Base-by-base conservation (phyloP, 2,329 filamentous ascomycete genomes). In the Cordyceps militaris region DNA sequence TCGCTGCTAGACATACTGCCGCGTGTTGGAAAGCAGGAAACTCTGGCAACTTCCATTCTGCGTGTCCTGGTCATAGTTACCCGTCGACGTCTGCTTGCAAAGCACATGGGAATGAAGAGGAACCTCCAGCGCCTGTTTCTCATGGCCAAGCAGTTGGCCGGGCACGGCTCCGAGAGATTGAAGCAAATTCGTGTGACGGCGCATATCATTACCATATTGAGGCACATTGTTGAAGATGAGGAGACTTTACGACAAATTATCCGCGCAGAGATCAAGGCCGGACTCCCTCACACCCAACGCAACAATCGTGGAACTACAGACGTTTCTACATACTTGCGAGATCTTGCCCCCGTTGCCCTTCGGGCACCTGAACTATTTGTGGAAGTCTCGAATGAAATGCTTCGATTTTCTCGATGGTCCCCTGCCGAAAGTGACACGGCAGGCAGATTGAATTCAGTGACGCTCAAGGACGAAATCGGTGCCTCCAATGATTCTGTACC, bases 201-300 rank as follows among this genome's bases (percentile, higher is more conserved):
- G 23, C 81, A 87, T 58, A 87, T 96, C 65, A 87, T 97, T 81
- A 82, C 93, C 13, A 87, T 97, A 54, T 76, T 99, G 44, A 86
- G 95, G 42, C 94, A 99, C 67, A 87, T 99, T 62, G 84, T 97
- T 56, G 94, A 99, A 72, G 95, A 99, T 66, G 91, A 96, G 51
- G 87, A 91, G 19, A 94, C 88, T 2, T 81, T 97, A 60, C 90
- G 89, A 63, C 90, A 97, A 68, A 86, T 96, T 60, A 97, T 99
- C 88, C 83, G 87, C 53, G 88, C 86, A 28, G 93, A 97, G 69
- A 95, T 99, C 65, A 84, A 86, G 62, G 76, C 82, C n/a, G 85
- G 83, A 65, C 89, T 97, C 63, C 85, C 89, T 56, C 78, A 79
- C 60, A 67, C 73, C 6, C 72, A 73, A 23, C 71, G 79, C 36